These are phyloP conservation scores for Posidonia oceanica DNA, from an alignment of 116 monocot species.

Conservation along the genomic window DNA sequence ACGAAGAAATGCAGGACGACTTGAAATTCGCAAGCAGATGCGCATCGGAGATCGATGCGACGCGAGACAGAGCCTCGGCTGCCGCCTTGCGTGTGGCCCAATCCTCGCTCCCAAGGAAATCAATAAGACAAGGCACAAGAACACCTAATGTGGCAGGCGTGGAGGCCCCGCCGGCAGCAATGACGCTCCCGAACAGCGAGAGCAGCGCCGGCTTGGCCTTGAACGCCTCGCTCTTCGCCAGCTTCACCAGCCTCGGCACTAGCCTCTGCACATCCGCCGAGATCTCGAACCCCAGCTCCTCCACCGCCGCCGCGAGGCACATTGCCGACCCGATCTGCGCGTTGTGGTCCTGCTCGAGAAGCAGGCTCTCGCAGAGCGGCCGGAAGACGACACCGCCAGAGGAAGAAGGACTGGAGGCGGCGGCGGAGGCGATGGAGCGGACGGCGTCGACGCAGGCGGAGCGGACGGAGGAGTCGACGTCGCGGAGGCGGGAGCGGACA, in stretches of 20 bases:
- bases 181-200: conserved; percentile 50
- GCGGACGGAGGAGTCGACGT: conserved; percentile 84
- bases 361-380: conserved; percentile 53
- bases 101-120: conserved; percentile 62
- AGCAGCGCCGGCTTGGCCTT: conserved; percentile 78
- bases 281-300: conserved; percentile 14
- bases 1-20: conserved; percentile 49
- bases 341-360: conserved; percentile 74
- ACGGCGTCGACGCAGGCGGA: conserved; percentile 65
- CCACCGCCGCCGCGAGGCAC: conserved; percentile 62
- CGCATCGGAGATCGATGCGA: conserved; percentile 27
- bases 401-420: conserved; percentile 10
- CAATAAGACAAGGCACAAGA: conserved; percentile 52
- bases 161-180: conserved; percentile 37
- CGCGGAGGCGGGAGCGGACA: conserved; percentile 77
- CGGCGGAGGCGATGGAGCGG: conserved; percentile 40
- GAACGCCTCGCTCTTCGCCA: conserved; percentile 54
- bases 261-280: conserved; percentile 41
- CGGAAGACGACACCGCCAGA: conserved; percentile 18
- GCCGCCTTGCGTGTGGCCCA: conserved; percentile 91
- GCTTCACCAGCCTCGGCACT: conserved; percentile 58
- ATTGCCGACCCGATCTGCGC: conserved; percentile 63
- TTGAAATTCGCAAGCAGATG: conserved; percentile 53
- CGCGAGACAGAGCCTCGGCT: conserved; percentile 49
- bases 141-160: conserved; percentile 14